phyloP scores from a whole-genome alignment of 148 eudicot genomes.

The Rhododendron molle region DNA sequence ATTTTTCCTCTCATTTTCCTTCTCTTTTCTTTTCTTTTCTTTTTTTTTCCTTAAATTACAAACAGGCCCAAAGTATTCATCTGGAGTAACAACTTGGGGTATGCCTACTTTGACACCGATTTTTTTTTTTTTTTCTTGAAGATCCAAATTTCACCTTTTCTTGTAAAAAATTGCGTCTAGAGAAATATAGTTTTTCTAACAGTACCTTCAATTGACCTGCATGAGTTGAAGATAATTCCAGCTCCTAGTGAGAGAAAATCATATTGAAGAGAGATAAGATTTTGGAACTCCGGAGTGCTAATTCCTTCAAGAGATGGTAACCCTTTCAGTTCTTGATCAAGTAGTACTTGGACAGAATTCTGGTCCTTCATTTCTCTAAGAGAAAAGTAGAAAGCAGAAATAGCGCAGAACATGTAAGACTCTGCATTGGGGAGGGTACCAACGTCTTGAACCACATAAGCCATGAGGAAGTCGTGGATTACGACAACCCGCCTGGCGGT shows the following conservation, averaged over 20 bases:
- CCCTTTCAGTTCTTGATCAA: background rate
- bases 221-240: slow-evolving; percentile 29
- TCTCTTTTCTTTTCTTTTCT: too few relatives aligned
- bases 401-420: background rate
- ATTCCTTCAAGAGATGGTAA: slow-evolving; percentile 16
- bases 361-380: too few relatives aligned
- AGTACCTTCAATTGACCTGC: slow-evolving; percentile 22
- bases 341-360: too few relatives aligned
- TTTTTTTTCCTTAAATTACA: too few relatives aligned
- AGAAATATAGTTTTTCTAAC: too few relatives aligned
- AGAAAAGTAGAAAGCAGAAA: background rate
- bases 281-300: slow-evolving; percentile 9
- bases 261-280: slow-evolving; percentile 1
- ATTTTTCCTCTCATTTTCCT: too few relatives aligned
- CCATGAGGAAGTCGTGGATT: slow-evolving; percentile 6
- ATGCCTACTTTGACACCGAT: too few relatives aligned
- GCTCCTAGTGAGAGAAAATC: slow-evolving; percentile 3
- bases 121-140: too few relatives aligned
- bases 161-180: too few relatives aligned
- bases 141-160: too few relatives aligned
- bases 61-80: too few relatives aligned
- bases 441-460: slow-evolving; percentile 21
- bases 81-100: too few relatives aligned
- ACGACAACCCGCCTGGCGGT: background rate
- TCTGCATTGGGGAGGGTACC: background rate